Percentiles rank a stretch among this genome's conserved stretches.
Conservation (phyloP, 179 eudicot species). For the Actinidia chinensis region DNA sequence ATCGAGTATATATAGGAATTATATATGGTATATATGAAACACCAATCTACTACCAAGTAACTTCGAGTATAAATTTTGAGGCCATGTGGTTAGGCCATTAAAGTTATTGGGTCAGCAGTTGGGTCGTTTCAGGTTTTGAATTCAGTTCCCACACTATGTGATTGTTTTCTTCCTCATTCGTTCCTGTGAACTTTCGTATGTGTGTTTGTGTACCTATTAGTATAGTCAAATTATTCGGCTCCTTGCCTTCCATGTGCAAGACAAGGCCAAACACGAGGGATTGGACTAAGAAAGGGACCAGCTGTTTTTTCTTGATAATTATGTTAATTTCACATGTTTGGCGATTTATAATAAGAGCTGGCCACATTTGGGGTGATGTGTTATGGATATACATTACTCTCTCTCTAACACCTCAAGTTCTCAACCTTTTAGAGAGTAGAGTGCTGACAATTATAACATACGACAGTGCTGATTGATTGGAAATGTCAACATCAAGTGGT, state of each 20-base stretch:
- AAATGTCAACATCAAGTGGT: background rate
- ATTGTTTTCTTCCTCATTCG: no score
- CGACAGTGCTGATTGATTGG: background rate
- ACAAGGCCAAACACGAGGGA: background rate
- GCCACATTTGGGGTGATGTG: background rate
- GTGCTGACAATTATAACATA: background rate
- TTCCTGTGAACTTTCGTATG: no score
- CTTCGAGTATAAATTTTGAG: no score
- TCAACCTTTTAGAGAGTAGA: background rate
- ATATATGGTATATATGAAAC: no score
- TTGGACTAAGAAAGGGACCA: background rate
- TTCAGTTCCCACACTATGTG: no score
- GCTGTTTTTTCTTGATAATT: background rate
- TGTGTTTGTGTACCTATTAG: background rate
- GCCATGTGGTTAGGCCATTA: no score
- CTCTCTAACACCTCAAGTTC: background rate
- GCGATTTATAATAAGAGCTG: no score
- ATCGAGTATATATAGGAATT: no score
- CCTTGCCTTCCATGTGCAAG: constrained; percentile 3
- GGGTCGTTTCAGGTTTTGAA: constrained; percentile 36
- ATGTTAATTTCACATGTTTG: background rate
- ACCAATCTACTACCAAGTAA: no score
- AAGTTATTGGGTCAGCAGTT: constrained; percentile 92
- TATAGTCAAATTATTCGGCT: background rate
- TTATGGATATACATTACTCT: background rate